A percentile compares a stretch with the other conserved stretches of the same genome.
Evolutionary conservation across 768 basidiomycete species (phyloP).

Genomic region (Termitomyces sp.): DNA sequence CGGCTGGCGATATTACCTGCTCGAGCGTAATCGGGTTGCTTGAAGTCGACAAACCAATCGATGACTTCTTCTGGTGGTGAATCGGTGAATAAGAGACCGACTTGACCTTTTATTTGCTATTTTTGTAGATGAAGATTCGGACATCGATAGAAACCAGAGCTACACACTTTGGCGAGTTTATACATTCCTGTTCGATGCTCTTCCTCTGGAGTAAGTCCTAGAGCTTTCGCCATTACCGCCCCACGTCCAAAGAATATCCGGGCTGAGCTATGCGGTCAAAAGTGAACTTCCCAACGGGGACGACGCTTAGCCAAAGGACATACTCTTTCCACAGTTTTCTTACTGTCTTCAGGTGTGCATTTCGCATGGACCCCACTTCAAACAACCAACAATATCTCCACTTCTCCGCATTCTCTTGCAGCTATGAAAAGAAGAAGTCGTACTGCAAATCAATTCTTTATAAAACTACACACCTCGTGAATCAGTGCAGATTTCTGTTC

Average conservation of each 20-base stretch:
- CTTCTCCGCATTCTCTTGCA: constrained; percentile 80
- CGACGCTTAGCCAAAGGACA: constrained; percentile 19
- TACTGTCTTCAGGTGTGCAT: constrained; percentile 90
- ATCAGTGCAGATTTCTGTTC: constrained; percentile 86
- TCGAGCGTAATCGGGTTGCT: constrained; percentile 87
- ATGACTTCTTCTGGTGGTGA: constrained; percentile 84
- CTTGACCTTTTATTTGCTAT: constrained; percentile 92
- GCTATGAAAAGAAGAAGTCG: constrained; percentile 31
- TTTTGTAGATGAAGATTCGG: neutral
- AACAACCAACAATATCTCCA: constrained; percentile 97
- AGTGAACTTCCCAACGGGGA: constrained; percentile 1
- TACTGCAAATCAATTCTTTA: neutral
- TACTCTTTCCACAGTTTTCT: constrained; percentile 92
- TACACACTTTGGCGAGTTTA: constrained; percentile 69
- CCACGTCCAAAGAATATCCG: constrained; percentile 86
- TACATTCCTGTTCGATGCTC: constrained; percentile 78
- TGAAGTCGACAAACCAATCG: constrained; percentile 92
- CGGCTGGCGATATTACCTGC: constrained; percentile 75
- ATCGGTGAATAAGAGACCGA: constrained; percentile 91
- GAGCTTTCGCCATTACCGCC: constrained; percentile 92
- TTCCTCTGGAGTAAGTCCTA: constrained; percentile 82
- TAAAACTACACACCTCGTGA: constrained; percentile 50
- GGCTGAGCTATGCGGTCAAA: constrained; percentile 52
- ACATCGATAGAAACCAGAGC: neutral
- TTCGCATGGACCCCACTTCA: constrained; percentile 93